Conservation (phyloP, 2,329 filamentous ascomycete genomes). For the Dothistroma pini region DNA sequence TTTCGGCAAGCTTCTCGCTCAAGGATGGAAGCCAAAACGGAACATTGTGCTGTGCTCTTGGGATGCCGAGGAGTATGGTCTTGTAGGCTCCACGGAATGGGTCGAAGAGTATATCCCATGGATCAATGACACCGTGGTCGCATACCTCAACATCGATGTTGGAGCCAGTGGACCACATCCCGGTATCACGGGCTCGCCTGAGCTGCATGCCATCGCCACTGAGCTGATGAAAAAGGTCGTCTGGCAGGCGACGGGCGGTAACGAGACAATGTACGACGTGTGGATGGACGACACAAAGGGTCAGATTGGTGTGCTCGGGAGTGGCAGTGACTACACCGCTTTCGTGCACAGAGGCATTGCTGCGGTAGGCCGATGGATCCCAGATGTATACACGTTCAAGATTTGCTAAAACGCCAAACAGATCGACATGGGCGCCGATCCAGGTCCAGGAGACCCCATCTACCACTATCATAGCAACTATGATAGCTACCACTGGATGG, state of each 20-base stretch:
- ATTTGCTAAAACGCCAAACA: background rate
- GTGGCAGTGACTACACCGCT: slow-evolving; percentile 46
- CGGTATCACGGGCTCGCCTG: slow-evolving; percentile 61
- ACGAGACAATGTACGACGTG: slow-evolving; percentile 45
- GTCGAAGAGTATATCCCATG: slow-evolving; percentile 50
- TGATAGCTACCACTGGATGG: slow-evolving; percentile 52
- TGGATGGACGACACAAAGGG: slow-evolving; percentile 38
- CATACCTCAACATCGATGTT: slow-evolving; percentile 52
- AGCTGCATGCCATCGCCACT: slow-evolving; percentile 67
- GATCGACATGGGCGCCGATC: slow-evolving; percentile 42
- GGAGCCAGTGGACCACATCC: slow-evolving; percentile 56
- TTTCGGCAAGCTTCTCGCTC: slow-evolving; percentile 45
- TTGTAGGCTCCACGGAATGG: slow-evolving; percentile 46
- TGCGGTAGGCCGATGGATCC: slow-evolving; percentile 7
- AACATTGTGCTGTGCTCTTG: slow-evolving; percentile 47
- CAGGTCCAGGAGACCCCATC: slow-evolving; percentile 37
- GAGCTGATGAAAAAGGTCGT: slow-evolving; percentile 60
- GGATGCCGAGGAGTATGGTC: slow-evolving; percentile 44
- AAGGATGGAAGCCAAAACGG: slow-evolving; percentile 51
- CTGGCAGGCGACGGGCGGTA: slow-evolving; percentile 32
- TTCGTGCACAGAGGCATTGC: slow-evolving; percentile 44
- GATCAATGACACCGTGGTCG: slow-evolving; percentile 43
- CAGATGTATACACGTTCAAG: background rate
- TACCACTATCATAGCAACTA: slow-evolving; percentile 50
- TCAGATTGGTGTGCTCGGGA: slow-evolving; percentile 43